These are phyloP conservation scores for Eragrostis curvula DNA, from an alignment of 176 grass and related monocot species.

Conservation along the genomic window DNA sequence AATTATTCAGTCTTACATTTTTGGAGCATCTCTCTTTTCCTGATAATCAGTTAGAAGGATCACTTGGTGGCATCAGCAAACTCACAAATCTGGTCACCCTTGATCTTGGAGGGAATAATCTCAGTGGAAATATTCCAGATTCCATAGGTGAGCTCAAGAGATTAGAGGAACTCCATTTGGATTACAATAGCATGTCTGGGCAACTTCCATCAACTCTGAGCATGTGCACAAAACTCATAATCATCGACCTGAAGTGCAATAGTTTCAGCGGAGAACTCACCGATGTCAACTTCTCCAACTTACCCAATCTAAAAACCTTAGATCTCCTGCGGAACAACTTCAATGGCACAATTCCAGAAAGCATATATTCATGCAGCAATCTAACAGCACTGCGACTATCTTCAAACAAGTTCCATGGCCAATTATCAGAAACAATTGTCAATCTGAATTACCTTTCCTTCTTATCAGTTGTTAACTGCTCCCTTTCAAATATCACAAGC, in stretches of 20 bases:
- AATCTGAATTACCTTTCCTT: slow-evolving; percentile 38
- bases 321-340: slow-evolving; percentile 43
- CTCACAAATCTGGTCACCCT: slow-evolving; percentile 32
- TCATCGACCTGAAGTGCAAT: slow-evolving; percentile 42
- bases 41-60: slow-evolving; percentile 36
- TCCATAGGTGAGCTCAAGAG: slow-evolving; percentile 38
- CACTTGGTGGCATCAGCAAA: background rate
- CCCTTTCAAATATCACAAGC: slow-evolving; percentile 39
- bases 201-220: slow-evolving; percentile 32
- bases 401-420: slow-evolving; percentile 24
- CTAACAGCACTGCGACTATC: slow-evolving; percentile 40
- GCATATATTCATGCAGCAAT: slow-evolving; percentile 48
- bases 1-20: slow-evolving; percentile 27
- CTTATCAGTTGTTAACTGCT: slow-evolving; percentile 33
- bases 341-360: slow-evolving; percentile 40
- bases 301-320: slow-evolving; percentile 31
- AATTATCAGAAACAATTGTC: slow-evolving; percentile 29
- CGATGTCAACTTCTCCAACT: slow-evolving; percentile 40
- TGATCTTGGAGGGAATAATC: slow-evolving; percentile 39
- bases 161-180: slow-evolving; percentile 27
- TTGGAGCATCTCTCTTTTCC: slow-evolving; percentile 32
- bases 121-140: slow-evolving; percentile 26
- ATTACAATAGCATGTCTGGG: slow-evolving; percentile 30
- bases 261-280: slow-evolving; percentile 38
- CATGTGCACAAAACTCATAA: slow-evolving; percentile 32